Evolutionary conservation across 176 grass and related monocot species (phyloP), one percentile per base, ranked within the genome.

Genomic region (Triticum monococcum): DNA sequence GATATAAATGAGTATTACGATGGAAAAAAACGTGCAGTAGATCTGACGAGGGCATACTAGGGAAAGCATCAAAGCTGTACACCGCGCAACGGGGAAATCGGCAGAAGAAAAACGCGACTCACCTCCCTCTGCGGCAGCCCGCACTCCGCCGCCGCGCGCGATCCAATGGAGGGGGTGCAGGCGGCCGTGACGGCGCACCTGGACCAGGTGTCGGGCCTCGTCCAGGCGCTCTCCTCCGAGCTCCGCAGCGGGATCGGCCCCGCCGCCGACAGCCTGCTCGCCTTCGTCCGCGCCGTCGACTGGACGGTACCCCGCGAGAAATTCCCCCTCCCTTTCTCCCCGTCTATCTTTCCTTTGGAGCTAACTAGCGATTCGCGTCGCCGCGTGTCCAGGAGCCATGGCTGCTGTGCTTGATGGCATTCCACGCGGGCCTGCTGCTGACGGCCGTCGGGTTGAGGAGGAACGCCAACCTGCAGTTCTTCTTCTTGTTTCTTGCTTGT

Each of bases 401-500:
- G 91, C 85, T 95, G 84, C 28, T 92, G 35, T 84, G 91, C 81
- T 66, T 95, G 65, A 86, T 95, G 79, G 71, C 81, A 50, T 89
- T 95, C 81, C 89, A 92, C 40, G 61, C 74, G 83, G 56, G 59
- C 87, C 64, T 91, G 83, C 81, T 95, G 20, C 77, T 93, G 59
- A 72, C 64, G 65, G 89, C 89, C 59, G 79, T 92, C 43, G 50
- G 85, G 33, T 43, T 86, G 35, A 91, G 91, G 91, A 92, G 80
- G 77, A 86, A 83, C 18, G 65, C 89, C 9, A 95, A 95, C 11
- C 73, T 91, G 22, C 93, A 95, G 69, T 75, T 92, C 24, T 72
- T 81, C 67, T 25, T 93, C 5, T 64, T 92, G n/a, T 88, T 93
- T 77, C 91, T 95, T 79, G 84, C 89, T 43, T 93, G 91, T 95